phyloP scores from a whole-genome alignment of 2,329 filamentous ascomycete species.

The Cryphonectria carpinicola region DNA sequence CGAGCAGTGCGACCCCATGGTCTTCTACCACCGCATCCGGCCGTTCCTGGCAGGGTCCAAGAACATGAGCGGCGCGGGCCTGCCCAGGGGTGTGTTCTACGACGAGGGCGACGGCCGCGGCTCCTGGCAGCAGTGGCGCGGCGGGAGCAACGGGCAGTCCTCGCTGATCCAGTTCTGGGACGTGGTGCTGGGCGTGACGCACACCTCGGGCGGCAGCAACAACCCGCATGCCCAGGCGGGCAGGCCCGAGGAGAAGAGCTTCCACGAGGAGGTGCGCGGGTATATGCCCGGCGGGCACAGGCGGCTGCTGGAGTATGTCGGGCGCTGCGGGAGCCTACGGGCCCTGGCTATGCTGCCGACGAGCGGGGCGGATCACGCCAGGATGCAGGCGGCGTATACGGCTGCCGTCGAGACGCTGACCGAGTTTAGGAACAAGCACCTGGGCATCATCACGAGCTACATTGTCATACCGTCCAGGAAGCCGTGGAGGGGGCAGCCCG shows the following conservation, averaged over 20 bases:
- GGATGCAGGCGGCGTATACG: slow-evolving; percentile 60
- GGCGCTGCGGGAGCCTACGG: slow-evolving; percentile 73
- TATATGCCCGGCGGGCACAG: slow-evolving; percentile 92
- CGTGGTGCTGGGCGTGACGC: slow-evolving; percentile 80
- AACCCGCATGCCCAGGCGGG: slow-evolving; percentile 32
- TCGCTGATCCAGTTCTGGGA: slow-evolving; percentile 94
- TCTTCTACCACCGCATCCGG: slow-evolving; percentile 88
- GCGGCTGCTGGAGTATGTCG: slow-evolving; percentile 74
- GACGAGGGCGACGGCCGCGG: slow-evolving; percentile 71
- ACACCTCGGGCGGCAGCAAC: slow-evolving; percentile 52
- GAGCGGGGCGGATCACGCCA: slow-evolving; percentile 54
- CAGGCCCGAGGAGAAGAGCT: slow-evolving; percentile 38
- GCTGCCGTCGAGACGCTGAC: slow-evolving; percentile 75
- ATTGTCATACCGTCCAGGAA: slow-evolving; percentile 77
- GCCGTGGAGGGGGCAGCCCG: slow-evolving; percentile 35
- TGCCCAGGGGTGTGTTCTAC: slow-evolving; percentile 84
- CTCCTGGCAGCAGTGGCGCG: slow-evolving; percentile 77
- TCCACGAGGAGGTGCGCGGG: slow-evolving; percentile 71
- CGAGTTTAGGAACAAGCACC: slow-evolving; percentile 80
- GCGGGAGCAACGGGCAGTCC: slow-evolving; percentile 91
- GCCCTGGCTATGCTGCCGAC: slow-evolving; percentile 62
- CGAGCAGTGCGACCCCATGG: slow-evolving; percentile 81
- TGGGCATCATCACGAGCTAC: slow-evolving; percentile 87
- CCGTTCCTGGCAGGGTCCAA: slow-evolving; percentile 90
- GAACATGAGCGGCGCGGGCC: slow-evolving; percentile 84